Percentiles rank a stretch among this genome's conserved stretches.
phyloP scores from a whole-genome alignment of 2,329 filamentous ascomycete genomes.

The Arthrobotrys sphaeroides region DNA sequence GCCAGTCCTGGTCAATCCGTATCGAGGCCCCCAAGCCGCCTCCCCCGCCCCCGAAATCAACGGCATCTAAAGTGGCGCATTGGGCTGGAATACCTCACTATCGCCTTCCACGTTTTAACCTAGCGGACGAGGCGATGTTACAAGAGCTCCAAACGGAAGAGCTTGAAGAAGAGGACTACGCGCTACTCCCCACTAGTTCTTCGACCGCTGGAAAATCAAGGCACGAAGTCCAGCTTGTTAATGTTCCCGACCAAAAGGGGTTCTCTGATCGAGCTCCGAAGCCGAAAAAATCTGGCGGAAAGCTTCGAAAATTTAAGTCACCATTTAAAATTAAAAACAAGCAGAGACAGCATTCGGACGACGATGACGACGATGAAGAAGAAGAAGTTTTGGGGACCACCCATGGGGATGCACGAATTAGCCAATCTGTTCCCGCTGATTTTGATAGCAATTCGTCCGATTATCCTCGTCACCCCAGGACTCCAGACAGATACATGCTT shows the following conservation, averaged over 20 bases:
- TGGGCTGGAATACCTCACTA: conserved; percentile 52
- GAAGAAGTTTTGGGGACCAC: conserved; percentile 16
- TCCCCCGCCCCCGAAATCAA: conserved; percentile 19
- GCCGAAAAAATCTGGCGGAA: conserved; percentile 4
- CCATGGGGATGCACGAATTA: neutral
- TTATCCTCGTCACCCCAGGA: conserved; percentile 49
- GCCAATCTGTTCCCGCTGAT: conserved; percentile 28
- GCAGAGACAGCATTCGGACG: neutral
- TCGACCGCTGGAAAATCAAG: conserved; percentile 31
- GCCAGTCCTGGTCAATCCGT: conserved; percentile 46
- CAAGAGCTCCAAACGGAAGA: conserved; percentile 47
- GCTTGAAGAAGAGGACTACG: conserved; percentile 43
- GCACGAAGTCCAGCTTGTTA: conserved; percentile 30
- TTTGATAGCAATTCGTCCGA: conserved; percentile 48
- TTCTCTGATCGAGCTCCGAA: conserved; percentile 33
- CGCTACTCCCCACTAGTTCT: conserved; percentile 26
- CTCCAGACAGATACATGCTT: conserved; percentile 47
- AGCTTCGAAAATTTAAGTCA: conserved; percentile 28
- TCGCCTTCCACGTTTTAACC: conserved; percentile 47
- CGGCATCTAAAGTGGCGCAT: conserved; percentile 34
- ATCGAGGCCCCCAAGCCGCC: conserved; percentile 48
- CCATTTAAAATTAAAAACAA: conserved; percentile 3
- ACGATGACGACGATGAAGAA: neutral
- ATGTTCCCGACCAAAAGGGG: conserved; percentile 29
- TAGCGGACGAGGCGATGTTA: conserved; percentile 45